Evolutionary conservation across 139 green algal genomes (phyloP).

Genomic region (Desmodesmus armatus): DNA sequence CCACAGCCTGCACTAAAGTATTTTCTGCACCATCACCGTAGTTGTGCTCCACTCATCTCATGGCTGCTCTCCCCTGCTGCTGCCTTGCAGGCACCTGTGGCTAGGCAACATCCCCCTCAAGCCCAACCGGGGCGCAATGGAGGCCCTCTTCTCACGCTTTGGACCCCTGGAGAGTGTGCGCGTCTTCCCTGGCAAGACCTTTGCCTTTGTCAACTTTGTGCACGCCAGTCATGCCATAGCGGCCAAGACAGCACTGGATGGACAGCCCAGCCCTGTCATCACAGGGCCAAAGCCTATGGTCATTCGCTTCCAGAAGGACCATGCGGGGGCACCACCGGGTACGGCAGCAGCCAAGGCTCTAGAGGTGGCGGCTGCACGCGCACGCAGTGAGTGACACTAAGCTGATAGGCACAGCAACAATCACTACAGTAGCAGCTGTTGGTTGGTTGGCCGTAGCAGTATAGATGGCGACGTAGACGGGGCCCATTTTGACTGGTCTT

Average conservation of each 20-base stretch:
- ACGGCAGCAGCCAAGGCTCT: slow-evolving; percentile 45
- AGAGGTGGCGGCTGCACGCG: slow-evolving; percentile 1
- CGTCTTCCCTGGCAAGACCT: slow-evolving; percentile 85
- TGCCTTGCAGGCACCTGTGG: slow-evolving; percentile 79
- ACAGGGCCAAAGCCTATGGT: slow-evolving; percentile 75
- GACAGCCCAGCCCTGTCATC: slow-evolving; percentile 60
- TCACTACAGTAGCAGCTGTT: no score
- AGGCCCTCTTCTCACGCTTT: slow-evolving; percentile 72
- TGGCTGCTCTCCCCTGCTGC: neutral
- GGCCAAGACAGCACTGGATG: slow-evolving; percentile 74
- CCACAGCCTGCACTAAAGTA: no score
- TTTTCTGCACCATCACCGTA: neutral
- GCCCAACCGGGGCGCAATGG: slow-evolving; percentile 71
- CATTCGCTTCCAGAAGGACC: slow-evolving; percentile 80
- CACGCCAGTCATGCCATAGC: slow-evolving; percentile 50
- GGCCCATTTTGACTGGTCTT: no score
- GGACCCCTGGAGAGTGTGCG: slow-evolving; percentile 75
- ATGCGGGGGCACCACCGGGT: slow-evolving; percentile 21
- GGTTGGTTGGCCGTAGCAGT: no score
- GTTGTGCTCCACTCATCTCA: neutral
- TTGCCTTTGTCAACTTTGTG: slow-evolving; percentile 84
- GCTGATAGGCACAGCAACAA: no score
- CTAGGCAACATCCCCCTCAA: slow-evolving; percentile 87
- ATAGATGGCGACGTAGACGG: no score
- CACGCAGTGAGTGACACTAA: slow-evolving; percentile 23